Percentiles rank a stretch among this genome's conserved stretches.
These are phyloP conservation scores for Pyrus hybrid DNA, from an alignment of 331 rosid species.

Conservation along the genomic window DNA sequence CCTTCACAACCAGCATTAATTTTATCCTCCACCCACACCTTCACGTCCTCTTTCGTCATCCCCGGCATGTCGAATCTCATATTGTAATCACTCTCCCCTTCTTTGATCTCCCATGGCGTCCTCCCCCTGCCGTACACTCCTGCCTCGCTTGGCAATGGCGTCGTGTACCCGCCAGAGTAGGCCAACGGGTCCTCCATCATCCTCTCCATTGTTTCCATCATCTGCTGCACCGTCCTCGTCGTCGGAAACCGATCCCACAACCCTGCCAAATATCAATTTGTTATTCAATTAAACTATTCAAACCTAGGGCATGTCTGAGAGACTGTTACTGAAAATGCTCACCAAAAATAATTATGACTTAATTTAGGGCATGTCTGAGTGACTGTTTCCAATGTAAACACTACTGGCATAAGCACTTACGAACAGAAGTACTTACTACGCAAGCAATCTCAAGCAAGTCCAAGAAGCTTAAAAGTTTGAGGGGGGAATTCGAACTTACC, in stretches of 20 bases:
- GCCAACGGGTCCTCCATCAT: conserved; percentile 66
- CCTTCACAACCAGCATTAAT: conserved; percentile 68
- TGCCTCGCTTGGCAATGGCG: conserved; percentile 28
- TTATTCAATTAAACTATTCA: not conserved
- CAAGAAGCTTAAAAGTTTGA: not conserved
- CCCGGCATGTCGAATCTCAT: conserved; percentile 95
- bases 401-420: too few relatives aligned
- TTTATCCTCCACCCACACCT: conserved; percentile 84
- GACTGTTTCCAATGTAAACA: too few relatives aligned
- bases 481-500: conserved; percentile 25
- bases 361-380: too few relatives aligned
- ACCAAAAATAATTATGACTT: too few relatives aligned
- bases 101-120: conserved; percentile 83
- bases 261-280: conserved; percentile 25
- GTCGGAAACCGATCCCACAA: conserved; percentile 77
- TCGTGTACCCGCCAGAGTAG: conserved; percentile 34
- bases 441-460: too few relatives aligned
- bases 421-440: too few relatives aligned
- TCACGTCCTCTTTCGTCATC: conserved; percentile 76
- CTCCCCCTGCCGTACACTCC: conserved; percentile 53
- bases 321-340: too few relatives aligned
- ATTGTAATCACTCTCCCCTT: conserved; percentile 61
- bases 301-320: too few relatives aligned
- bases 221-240: conserved; percentile 65
- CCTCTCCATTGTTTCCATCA: conserved; percentile 84